Percentiles rank a stretch among this genome's conserved stretches.
phyloP scores from a whole-genome alignment of 192 early-diverging fungal species.

The Ambispora gerdemannii region DNA sequence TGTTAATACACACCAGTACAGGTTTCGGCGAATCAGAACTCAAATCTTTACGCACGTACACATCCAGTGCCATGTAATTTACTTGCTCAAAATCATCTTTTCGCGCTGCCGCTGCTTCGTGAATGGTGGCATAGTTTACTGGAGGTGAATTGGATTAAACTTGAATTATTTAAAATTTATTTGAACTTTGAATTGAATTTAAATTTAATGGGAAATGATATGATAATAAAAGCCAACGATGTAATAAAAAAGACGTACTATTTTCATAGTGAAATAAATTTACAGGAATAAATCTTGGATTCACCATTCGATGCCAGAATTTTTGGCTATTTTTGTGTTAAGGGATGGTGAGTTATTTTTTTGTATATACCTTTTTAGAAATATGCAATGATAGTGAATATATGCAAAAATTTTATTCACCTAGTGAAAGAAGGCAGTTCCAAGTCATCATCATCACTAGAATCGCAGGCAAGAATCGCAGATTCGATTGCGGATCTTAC shows the following conservation, averaged over 20 bases:
- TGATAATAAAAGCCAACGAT: neutral
- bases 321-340: neutral
- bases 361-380: no score
- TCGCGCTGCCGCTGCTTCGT: neutral
- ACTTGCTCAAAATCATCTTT: constrained; percentile 33
- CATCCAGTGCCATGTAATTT: constrained; percentile 34
- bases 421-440: no score
- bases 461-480: no score
- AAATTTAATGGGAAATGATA: neutral
- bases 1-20: constrained; percentile 35
- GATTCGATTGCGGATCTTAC: no score
- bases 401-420: no score
- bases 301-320: constrained; percentile 19
- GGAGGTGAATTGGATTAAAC: neutral
- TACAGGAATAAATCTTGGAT: constrained; percentile 12
- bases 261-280: constrained; percentile 7
- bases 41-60: constrained; percentile 35
- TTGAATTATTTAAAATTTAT: no score
- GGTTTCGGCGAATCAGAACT: constrained; percentile 32
- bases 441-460: no score
- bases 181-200: no score
- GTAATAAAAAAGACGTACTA: neutral
- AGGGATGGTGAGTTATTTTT: no score
- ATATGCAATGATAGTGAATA: no score
- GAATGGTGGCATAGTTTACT: neutral